Evolutionary conservation across 345 rosid species (phyloP).

Genomic region (Raphanus sativus): DNA sequence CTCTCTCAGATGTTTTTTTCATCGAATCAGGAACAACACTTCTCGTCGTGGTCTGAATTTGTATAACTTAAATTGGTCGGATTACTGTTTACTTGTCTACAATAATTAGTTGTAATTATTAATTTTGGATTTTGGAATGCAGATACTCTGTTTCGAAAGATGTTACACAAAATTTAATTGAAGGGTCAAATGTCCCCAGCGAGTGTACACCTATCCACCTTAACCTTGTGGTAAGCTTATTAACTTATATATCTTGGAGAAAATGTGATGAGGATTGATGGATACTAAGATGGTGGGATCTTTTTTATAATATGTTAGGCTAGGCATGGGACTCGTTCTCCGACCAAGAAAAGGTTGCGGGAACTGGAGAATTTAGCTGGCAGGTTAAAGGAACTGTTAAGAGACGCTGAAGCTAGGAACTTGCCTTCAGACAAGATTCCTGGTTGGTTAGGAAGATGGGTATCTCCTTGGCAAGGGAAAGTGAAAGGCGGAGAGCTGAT

Average conservation of each 20-base stretch:
- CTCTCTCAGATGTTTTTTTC: background rate
- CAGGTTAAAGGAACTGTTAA: constrained; percentile 56
- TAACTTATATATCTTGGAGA: background rate
- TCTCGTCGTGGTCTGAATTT: background rate
- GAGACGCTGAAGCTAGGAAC: constrained; percentile 55
- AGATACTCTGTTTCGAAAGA: constrained; percentile 71
- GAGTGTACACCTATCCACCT: constrained; percentile 84
- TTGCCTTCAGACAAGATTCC: constrained; percentile 53
- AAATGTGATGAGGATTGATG: background rate
- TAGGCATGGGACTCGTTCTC: constrained; percentile 96
- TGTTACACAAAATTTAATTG: constrained; percentile 41
- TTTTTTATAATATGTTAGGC: constrained; percentile 47
- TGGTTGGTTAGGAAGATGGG: constrained; percentile 69
- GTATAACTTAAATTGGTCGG: background rate
- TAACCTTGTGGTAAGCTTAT: constrained; percentile 79
- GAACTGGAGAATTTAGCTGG: constrained; percentile 69
- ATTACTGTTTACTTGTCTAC: background rate
- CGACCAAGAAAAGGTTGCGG: constrained; percentile 78
- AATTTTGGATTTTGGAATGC: constrained; percentile 24
- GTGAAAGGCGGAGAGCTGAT: constrained; percentile 80
- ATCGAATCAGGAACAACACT: constrained; percentile 16
- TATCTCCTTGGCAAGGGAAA: constrained; percentile 87
- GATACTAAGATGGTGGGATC: background rate
- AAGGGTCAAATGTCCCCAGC: constrained; percentile 48
- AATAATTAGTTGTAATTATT: background rate